These are phyloP conservation scores for Aegilops speltoides DNA, from an alignment of 176 grass and related monocot species.

Conservation along the genomic window DNA sequence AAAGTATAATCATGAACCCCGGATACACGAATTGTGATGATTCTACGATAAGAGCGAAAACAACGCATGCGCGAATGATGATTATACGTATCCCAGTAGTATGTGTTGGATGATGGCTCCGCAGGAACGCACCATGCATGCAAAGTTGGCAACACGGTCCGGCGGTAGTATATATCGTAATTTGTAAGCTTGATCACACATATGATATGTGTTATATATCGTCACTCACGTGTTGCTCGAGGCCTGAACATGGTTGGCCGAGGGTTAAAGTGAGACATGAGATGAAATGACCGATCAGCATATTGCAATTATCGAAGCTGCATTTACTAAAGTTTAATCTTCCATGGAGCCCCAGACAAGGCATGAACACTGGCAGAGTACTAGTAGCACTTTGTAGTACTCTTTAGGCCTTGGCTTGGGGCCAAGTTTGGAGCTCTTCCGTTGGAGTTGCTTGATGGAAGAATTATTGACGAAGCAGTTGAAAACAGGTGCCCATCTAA, in stretches of 20 bases:
- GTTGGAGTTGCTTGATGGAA: not conserved
- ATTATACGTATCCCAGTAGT: not conserved
- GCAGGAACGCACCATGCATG: not conserved
- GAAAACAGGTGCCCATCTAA: not conserved
- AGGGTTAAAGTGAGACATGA: not conserved
- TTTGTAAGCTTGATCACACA: not conserved
- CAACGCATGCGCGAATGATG: not conserved
- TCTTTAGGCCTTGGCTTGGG: not conserved
- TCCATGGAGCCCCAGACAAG: not conserved
- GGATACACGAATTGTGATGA: not conserved
- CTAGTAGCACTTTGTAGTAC: not conserved
- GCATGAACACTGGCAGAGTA: not conserved
- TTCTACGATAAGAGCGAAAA: not conserved
- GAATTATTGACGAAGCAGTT: conserved; percentile 24
- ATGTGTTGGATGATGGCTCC: too few relatives aligned
- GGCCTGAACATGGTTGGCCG: not conserved
- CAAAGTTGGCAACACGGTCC: too few relatives aligned
- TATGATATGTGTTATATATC: not conserved
- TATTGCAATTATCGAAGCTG: not conserved
- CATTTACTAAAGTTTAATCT: not conserved
- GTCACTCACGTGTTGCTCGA: not conserved
- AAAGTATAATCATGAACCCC: too few relatives aligned
- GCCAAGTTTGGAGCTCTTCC: not conserved
- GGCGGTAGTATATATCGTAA: not conserved
- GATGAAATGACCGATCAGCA: not conserved